Base-by-base conservation (phyloP, 768 basidiomycete species). In the Boletus bicolor region DNA sequence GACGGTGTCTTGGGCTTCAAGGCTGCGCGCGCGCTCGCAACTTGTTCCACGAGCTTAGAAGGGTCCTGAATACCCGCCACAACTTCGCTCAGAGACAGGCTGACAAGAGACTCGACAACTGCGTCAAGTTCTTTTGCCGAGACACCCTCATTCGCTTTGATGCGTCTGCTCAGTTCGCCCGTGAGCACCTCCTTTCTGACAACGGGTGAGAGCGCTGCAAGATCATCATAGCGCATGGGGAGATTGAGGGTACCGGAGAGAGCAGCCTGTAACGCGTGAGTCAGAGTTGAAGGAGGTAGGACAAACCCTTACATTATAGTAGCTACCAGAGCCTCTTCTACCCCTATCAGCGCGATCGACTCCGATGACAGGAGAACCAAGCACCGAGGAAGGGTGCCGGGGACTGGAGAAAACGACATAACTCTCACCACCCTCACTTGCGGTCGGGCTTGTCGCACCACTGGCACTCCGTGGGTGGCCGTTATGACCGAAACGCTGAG, bases 221-320 rank as follows among this genome's bases (percentile, higher is more conserved):
- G 80, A 54, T 93, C 90, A 59, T 93, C 92, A 57, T 91, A 92
- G n/a, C 83, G 86, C 84, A 92, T 88, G 0, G 91, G 87, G 17
- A 93, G 68, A 66, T 87, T 90, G 38, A 91, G 77, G 0, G 85
- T 91, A 15, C 91, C 92, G 6, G 85, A 75, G 6, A 93, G 78
- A 4, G 92, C 91, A 56, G 91, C 91, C 91, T 93, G 53, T 2
- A 35, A 34, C 43, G 24, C 15, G 10, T 54, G 34, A 65, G 59
- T 24, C 36, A 8, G 11, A 26, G 55, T 7, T n/a, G 38, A 49
- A 52, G 55, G 34, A 42, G 49, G 34, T 34, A 19, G 38, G 32
- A 46, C 37, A 21, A 24, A 21, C 24, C 60, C 81, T 56, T 64
- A 91, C 91, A 64, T 89, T 87, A 64, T 87, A 93, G 69, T 93